Base-by-base conservation (phyloP, 192 early-diverging fungal species). In the Podila minutissima region DNA sequence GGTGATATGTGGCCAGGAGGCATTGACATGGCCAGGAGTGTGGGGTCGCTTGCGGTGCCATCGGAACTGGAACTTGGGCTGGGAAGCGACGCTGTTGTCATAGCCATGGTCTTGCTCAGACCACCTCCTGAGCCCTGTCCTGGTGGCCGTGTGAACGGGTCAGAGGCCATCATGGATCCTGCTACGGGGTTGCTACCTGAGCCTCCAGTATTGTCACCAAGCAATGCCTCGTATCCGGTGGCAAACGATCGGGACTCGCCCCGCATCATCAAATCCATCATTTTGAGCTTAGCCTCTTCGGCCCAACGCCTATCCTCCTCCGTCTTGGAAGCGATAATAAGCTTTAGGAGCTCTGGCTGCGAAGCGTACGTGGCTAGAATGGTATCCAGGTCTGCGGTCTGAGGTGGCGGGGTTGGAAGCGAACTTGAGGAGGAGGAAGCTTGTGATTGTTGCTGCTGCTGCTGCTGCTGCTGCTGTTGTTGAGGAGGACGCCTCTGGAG, bases 281-380 rank as follows among this genome's bases (percentile, higher is more conserved):
- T 78, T 64, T 82, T 74, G 65, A 89, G 71, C 62, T 85, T 83
- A 11, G 88, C 88, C 75, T 89, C 88, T 64, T 89, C 88, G 10
- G 87, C 82, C 63, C 83, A 78, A 51, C 88, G 87, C 51, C 85
- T 83, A 53, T 89, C 88, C 64, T 89, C 88, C 62, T 89, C 88
- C 10, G 86, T 83, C 71, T 88, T 89, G 55, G 86, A 84, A 4
- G 81, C 63, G 22, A 89, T 67, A 60, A 89, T 89, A 24, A 89
- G 33, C 50, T 85, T 85, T 0, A 89, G 66, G n/a, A 89, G 67
- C 29, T 89, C 88, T 15, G 88, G 88, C 53, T 89, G 86, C 6
- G 69, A 61, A 15, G 81, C 65, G 61, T 86, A 89, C 26, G 75
- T 78, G 0, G 84, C 71, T 19, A 89, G 71, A 51, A 89, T 76